Evolutionary conservation across 345 rosid genomes (phyloP), one percentile per base, ranked within the genome.

Genomic region (Dovyalis caffra): DNA sequence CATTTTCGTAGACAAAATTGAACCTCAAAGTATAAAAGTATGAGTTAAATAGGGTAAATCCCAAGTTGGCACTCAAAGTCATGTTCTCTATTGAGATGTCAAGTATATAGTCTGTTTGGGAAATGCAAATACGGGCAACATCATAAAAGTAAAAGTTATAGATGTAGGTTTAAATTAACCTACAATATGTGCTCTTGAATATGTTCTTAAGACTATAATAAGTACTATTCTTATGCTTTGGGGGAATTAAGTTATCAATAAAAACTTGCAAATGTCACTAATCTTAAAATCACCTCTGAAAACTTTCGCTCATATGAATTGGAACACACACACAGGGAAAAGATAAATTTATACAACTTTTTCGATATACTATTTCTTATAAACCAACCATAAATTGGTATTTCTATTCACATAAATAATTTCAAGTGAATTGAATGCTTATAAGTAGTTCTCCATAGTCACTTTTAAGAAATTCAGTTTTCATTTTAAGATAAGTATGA

Each of bases 1-100:
- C n/a, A 70, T 34, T 16, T 78, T n/a, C n/a, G n/a, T n/a, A n/a
- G n/a, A n/a, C 72, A 81, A 9, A 21, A 51, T 31, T 53, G 78
- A 38, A 57, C 49, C 71, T 15, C n/a, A 32, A 31, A 68, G 63
- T 66, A 23, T 43, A 65, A 56, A 62, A 31, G 67, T 23, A 33
- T 31, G 21, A 51, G n/a, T n/a, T 20, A 35, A 28, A 3, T 60
- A 32, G 26, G 0, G 47, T 47, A 32, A 29, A 34, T 14, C 68
- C 66, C 15, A 29, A 72, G 58, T 66, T 61, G 29, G 40, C n/a
- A 21, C 53, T 28, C 51, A 60, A 66, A 31, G 9, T 43, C 33
- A 57, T 64, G 33, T 65, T 16, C 32, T 71, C 75, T 18, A 26
- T 69, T 45, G 53, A 58, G 64, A 31, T 37, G 1, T 32, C 14